Evolutionary conservation across 2,329 filamentous ascomycete genomes (phyloP).

Genomic region (Xylariaceae sp.): DNA sequence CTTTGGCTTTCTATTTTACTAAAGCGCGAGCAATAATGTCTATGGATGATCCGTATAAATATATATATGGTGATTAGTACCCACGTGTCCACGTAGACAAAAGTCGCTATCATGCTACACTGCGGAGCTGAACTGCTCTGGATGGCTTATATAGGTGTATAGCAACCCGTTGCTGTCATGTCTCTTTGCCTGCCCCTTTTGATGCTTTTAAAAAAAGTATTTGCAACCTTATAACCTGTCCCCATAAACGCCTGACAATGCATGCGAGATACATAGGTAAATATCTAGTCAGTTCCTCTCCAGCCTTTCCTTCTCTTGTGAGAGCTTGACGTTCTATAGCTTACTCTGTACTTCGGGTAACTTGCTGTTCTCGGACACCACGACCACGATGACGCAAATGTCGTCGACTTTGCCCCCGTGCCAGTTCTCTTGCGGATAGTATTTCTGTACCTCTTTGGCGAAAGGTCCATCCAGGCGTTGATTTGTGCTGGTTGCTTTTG

Average conservation of each 20-base stretch:
- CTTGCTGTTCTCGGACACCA: slow-evolving; percentile 71
- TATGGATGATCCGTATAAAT: slow-evolving; percentile 4
- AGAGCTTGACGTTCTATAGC: slow-evolving; percentile 25
- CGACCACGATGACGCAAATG: slow-evolving; percentile 83
- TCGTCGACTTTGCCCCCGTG: slow-evolving; percentile 95
- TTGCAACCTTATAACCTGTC: slow-evolving; percentile 4
- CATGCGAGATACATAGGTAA: slow-evolving; percentile 21
- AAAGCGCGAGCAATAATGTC: neutral
- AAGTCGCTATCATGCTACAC: neutral
- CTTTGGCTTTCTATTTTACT: no score
- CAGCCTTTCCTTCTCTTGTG: neutral
- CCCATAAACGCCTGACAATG: slow-evolving; percentile 36
- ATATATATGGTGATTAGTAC: slow-evolving; percentile 3
- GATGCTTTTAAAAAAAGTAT: slow-evolving; percentile 12
- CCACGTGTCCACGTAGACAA: neutral
- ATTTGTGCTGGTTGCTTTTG: slow-evolving; percentile 85
- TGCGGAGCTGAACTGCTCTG: neutral
- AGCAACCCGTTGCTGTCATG: neutral
- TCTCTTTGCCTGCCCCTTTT: slow-evolving; percentile 1
- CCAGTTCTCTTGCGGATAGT: slow-evolving; percentile 86
- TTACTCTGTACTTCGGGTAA: slow-evolving; percentile 35
- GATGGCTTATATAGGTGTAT: slow-evolving; percentile 3
- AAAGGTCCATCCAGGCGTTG: slow-evolving; percentile 87
- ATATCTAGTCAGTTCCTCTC: neutral
- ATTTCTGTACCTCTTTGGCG: slow-evolving; percentile 89